A percentile compares a stretch with the other conserved stretches of the same genome.
These are phyloP conservation scores for Carex pumila DNA, from an alignment of 176 grass and related monocot genomes.

Conservation along the genomic window DNA sequence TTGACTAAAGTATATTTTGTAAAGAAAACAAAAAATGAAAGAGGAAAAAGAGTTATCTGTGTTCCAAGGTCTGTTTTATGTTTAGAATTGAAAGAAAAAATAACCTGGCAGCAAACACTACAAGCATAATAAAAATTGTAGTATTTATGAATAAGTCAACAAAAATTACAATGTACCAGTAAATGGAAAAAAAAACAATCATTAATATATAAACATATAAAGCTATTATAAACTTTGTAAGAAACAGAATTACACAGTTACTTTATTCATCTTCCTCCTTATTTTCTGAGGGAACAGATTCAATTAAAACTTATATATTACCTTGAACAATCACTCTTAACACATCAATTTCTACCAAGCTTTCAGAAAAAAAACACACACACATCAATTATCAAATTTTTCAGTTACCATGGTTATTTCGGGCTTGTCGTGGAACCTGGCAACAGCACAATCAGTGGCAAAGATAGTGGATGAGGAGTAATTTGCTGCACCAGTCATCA, in stretches of 20 bases:
- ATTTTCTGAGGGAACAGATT: not conserved
- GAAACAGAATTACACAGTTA: not conserved
- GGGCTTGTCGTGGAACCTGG: slow-evolving; percentile 15
- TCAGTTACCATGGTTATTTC: slow-evolving; percentile 7
- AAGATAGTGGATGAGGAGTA: slow-evolving; percentile 44
- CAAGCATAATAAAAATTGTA: not conserved
- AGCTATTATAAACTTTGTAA: not conserved
- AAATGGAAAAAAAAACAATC: not conserved
- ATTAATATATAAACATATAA: not conserved
- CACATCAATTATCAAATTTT: not conserved
- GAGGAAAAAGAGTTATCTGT: not conserved
- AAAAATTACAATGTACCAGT: not conserved
- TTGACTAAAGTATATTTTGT: no score
- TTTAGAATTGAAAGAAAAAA: not conserved
- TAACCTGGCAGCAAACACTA: not conserved
- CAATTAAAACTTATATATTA: slow-evolving; percentile 7
- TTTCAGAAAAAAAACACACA: no score
- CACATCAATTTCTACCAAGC: no score
- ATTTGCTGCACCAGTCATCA: slow-evolving; percentile 29
- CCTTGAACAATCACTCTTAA: slow-evolving; percentile 1
- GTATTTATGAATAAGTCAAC: not conserved
- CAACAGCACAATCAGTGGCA: slow-evolving; percentile 35
- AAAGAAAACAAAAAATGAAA: not conserved
- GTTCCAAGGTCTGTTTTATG: not conserved
- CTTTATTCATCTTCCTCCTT: not conserved